Conservation (phyloP, 2,329 filamentous ascomycete genomes). For the Cercospora zeae-maydis region DNA sequence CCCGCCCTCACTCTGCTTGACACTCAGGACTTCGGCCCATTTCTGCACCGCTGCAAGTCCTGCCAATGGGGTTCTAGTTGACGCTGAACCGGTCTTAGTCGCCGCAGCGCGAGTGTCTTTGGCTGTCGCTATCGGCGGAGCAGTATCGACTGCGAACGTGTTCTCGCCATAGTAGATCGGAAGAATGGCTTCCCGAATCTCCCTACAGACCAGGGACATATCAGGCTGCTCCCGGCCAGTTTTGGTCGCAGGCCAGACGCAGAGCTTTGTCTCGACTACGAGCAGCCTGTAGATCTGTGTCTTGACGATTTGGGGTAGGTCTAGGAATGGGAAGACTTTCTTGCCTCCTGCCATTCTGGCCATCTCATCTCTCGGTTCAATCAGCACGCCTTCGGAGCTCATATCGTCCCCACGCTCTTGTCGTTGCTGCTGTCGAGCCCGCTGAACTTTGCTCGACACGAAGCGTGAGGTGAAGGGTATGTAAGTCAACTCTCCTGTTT, state of each 20-base stretch:
- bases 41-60: constrained; percentile 13
- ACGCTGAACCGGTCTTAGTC: neutral
- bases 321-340: neutral
- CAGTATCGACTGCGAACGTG: constrained; percentile 24
- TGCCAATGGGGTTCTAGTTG: neutral
- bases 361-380: neutral
- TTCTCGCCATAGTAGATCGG: constrained; percentile 29
- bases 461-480: constrained; percentile 3
- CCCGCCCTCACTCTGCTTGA: neutral
- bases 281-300: constrained; percentile 20
- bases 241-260: constrained; percentile 21
- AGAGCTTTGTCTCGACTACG: constrained; percentile 23
- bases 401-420: neutral
- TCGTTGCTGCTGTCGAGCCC: neutral
- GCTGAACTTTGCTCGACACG: neutral
- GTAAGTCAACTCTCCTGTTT: neutral
- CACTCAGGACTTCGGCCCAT: constrained; percentile 16
- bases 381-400: neutral
- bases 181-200: constrained; percentile 27
- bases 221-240: constrained; percentile 29
- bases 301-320: constrained; percentile 18
- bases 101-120: neutral
- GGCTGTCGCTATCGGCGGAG: neutral
- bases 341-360: neutral
- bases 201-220: constrained; percentile 24